Conservation (phyloP, 371 early-diverging fungal species). For the Coemansia sp. region DNA sequence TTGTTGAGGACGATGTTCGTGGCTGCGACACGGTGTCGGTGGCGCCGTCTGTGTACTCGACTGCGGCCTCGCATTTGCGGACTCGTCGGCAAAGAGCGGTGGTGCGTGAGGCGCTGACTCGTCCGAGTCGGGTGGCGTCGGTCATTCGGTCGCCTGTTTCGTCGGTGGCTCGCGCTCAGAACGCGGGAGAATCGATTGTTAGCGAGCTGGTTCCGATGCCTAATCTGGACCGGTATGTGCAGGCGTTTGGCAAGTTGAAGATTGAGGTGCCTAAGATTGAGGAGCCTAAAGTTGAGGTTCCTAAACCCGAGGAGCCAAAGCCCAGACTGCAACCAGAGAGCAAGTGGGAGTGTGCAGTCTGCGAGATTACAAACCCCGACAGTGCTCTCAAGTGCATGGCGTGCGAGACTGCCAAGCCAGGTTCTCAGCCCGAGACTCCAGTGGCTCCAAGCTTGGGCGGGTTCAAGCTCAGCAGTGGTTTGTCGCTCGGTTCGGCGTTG, state of each 20-base stretch:
- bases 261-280: constrained; percentile 11
- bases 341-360: constrained; percentile 20
- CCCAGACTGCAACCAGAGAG: background rate
- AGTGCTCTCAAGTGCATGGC: constrained; percentile 14
- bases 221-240: constrained; percentile 40
- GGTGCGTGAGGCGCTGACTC: constrained; percentile 28
- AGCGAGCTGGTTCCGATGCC: constrained; percentile 27
- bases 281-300: background rate
- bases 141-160: constrained; percentile 20
- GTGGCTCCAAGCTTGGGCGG: background rate
- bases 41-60: constrained; percentile 14
- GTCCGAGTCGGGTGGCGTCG: constrained; percentile 17
- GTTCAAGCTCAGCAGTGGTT: constrained; percentile 10
- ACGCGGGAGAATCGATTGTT: background rate
- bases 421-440: background rate
- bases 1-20: constrained; percentile 12
- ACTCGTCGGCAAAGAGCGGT: constrained; percentile 31
- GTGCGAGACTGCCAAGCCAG: constrained; percentile 22
- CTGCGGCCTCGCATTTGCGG: constrained; percentile 22
- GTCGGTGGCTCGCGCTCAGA: background rate
- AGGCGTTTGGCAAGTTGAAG: constrained; percentile 44
- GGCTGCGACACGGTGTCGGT: background rate
- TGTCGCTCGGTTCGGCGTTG: constrained; percentile 9
- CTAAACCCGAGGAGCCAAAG: background rate
- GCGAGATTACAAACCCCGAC: constrained; percentile 24